A percentile compares a stretch with the other conserved stretches of the same genome.
Conservation (phyloP, 139 green algal species). For the Gonium pectorale region DNA sequence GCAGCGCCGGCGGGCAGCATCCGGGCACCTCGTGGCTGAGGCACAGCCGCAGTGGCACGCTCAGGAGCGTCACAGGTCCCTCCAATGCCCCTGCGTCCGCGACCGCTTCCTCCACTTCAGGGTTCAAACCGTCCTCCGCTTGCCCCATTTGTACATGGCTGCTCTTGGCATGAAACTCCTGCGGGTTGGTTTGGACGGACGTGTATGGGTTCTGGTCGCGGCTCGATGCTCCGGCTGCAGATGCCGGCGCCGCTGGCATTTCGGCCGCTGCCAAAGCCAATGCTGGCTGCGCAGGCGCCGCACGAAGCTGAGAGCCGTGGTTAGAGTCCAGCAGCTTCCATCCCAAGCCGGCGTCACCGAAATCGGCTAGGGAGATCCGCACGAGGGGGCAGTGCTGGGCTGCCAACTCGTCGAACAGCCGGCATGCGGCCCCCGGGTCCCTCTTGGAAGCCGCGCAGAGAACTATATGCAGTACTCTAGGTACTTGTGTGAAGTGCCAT, state of each 20-base stretch:
- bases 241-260: not conserved
- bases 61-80: not conserved
- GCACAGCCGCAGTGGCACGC: constrained; percentile 21
- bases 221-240: not conserved
- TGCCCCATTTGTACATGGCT: not conserved
- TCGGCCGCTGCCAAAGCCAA: too few relatives aligned
- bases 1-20: constrained; percentile 6
- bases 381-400: constrained; percentile 1
- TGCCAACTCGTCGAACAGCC: not conserved
- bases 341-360: not conserved
- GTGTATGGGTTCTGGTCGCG: not conserved
- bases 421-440: not conserved
- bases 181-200: not conserved
- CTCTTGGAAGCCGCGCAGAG: not conserved
- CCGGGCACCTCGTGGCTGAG: constrained; percentile 14
- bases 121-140: too few relatives aligned
- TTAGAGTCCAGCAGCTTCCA: not conserved
- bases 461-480: too few relatives aligned
- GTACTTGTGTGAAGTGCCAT: not conserved
- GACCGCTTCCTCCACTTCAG: too few relatives aligned
- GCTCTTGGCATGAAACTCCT: not conserved
- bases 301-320: not conserved
- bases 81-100: too few relatives aligned
- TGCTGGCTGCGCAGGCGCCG: not conserved
- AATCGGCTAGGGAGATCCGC: not conserved